A percentile compares a stretch with the other conserved stretches of the same genome.
phyloP scores from a whole-genome alignment of 2,329 filamentous ascomycete genomes.

The Nemania abortiva region DNA sequence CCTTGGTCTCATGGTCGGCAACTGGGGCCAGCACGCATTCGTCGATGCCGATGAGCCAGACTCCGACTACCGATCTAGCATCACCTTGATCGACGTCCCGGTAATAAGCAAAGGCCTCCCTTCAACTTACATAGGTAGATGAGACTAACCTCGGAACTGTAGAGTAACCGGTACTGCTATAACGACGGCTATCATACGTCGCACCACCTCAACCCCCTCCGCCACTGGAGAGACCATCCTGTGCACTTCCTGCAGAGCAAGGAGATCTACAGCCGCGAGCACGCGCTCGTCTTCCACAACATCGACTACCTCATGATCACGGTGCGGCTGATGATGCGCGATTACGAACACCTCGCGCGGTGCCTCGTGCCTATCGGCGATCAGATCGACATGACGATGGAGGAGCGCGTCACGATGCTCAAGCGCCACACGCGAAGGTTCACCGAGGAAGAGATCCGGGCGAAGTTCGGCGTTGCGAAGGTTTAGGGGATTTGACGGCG shows the following conservation, averaged over 20 bases:
- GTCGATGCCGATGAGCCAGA: constrained; percentile 80
- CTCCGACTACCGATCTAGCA: constrained; percentile 82
- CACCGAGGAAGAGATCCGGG: constrained; percentile 71
- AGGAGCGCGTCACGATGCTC: constrained; percentile 73
- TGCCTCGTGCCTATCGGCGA: constrained; percentile 80
- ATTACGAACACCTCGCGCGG: constrained; percentile 76
- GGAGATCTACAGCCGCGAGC: constrained; percentile 72
- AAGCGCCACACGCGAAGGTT: constrained; percentile 74
- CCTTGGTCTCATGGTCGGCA: constrained; percentile 81
- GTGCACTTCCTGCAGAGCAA: constrained; percentile 78
- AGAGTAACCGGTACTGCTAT: constrained; percentile 86
- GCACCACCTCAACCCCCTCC: constrained; percentile 80
- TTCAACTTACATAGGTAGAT: neutral
- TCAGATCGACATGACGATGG: constrained; percentile 74
- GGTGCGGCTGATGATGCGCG: constrained; percentile 73
- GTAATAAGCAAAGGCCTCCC: constrained; percentile 63
- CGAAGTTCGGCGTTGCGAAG: constrained; percentile 61
- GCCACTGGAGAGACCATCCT: constrained; percentile 86
- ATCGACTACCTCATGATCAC: constrained; percentile 86
- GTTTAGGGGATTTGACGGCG: neutral
- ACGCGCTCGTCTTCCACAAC: constrained; percentile 81
- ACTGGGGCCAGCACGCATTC: constrained; percentile 87
- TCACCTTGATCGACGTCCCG: constrained; percentile 82
- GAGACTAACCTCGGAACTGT: constrained; percentile 31
- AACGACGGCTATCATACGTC: constrained; percentile 88